Conservation (phyloP, 164 flowering plant species). For the Vitis riparia region DNA sequence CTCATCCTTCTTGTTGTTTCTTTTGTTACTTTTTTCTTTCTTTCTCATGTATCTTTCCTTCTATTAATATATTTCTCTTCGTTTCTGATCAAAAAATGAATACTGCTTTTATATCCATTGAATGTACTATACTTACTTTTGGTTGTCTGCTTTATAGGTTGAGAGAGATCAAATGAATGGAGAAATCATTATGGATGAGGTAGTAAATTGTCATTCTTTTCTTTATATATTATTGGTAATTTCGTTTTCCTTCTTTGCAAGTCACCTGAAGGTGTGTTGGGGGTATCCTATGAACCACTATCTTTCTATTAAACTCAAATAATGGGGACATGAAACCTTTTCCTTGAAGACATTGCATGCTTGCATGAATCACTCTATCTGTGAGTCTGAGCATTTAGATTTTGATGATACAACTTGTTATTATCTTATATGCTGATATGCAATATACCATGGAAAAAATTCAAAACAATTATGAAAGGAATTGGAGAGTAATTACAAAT, state of each 20-base stretch:
- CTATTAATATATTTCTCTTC: too few species aligned
- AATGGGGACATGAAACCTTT: background rate
- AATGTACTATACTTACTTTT: background rate
- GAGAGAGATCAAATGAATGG: conserved; percentile 10
- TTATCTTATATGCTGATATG: too few species aligned
- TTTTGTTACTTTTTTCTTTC: too few species aligned
- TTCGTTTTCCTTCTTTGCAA: background rate
- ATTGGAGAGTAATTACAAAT: too few species aligned
- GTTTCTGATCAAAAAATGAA: too few species aligned
- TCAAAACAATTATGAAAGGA: too few species aligned
- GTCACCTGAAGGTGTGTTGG: background rate
- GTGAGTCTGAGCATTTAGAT: background rate
- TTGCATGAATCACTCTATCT: background rate
- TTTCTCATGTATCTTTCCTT: too few species aligned
- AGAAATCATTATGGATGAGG: conserved; percentile 25
- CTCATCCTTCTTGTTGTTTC: too few species aligned
- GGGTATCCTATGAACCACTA: background rate
- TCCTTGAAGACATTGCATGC: background rate
- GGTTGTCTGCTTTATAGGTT: conserved; percentile 17
- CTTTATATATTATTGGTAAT: background rate
- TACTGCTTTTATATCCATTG: background rate
- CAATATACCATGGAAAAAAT: too few species aligned
- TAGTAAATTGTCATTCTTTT: conserved; percentile 1
- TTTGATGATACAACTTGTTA: too few species aligned
- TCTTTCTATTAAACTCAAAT: background rate